These are phyloP conservation scores for Periconia sp. DNA, from an alignment of 2,329 filamentous ascomycete species.

Conservation along the genomic window DNA sequence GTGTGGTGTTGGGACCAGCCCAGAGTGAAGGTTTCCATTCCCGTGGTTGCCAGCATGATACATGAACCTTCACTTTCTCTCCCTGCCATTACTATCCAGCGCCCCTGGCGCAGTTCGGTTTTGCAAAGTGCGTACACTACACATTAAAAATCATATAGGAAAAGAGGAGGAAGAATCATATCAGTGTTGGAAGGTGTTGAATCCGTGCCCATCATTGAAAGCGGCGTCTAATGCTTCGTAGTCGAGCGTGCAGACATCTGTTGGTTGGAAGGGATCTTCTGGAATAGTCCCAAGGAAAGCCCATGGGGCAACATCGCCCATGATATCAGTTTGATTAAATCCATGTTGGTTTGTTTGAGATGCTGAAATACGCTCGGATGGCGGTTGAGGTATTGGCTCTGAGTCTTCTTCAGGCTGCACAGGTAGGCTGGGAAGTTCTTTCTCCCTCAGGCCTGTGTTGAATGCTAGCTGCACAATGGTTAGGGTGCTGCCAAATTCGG, in stretches of 20 bases:
- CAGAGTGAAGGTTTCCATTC: not conserved
- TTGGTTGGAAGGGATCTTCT: slow-evolving; percentile 10
- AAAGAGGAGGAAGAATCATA: not conserved
- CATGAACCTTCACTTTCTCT: not conserved
- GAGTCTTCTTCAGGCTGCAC: slow-evolving; percentile 19
- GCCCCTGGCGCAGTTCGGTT: slow-evolving; percentile 2
- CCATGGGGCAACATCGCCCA: slow-evolving; percentile 3
- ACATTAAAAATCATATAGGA: not conserved
- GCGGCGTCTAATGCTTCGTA: not conserved
- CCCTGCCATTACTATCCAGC: not conserved
- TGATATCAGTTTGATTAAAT: not conserved
- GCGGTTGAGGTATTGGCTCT: not conserved
- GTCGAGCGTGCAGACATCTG: slow-evolving; percentile 2
- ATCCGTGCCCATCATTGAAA: not conserved
- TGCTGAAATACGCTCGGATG: not conserved
- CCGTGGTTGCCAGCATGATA: too few relatives aligned
- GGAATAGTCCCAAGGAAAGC: slow-evolving; percentile 9
- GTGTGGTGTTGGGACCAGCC: not conserved
- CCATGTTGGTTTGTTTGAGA: not conserved
- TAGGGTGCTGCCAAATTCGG: slow-evolving; percentile 14
- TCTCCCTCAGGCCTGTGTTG: slow-evolving; percentile 13
- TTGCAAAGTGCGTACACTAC: not conserved
- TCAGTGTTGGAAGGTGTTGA: not conserved
- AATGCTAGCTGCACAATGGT: slow-evolving; percentile 26
- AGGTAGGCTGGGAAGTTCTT: slow-evolving; percentile 11